phyloP scores from a whole-genome alignment of 768 basidiomycete genomes.

The Pisolithus marmoratus region DNA sequence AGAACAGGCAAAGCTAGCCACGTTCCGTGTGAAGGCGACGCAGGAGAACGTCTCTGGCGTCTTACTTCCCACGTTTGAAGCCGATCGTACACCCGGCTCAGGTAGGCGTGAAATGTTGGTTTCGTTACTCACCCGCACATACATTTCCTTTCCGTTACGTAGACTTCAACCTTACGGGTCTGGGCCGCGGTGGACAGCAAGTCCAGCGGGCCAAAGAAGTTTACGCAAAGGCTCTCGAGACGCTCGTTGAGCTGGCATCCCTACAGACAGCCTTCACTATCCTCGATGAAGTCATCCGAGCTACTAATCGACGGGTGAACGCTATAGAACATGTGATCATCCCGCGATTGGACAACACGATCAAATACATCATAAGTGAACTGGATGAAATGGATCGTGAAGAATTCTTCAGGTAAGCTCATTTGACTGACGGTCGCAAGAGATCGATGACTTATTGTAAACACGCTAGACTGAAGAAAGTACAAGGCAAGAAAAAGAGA shows the following conservation, averaged over 20 bases:
- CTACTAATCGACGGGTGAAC: slow-evolving; percentile 98
- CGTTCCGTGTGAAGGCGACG: slow-evolving; percentile 89
- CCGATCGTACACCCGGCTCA: slow-evolving; percentile 77
- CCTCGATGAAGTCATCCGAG: slow-evolving; percentile 96
- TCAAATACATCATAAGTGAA: slow-evolving; percentile 96
- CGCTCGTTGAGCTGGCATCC: slow-evolving; percentile 93
- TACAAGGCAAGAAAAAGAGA: slow-evolving; percentile 95
- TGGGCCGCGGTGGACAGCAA: slow-evolving; percentile 96
- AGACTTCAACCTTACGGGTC: slow-evolving; percentile 97
- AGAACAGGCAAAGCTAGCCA: slow-evolving; percentile 86
- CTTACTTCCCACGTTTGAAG: slow-evolving; percentile 91
- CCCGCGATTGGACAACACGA: slow-evolving; percentile 92
- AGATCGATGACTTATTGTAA: slow-evolving; percentile 1
- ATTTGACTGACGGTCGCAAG: background rate
- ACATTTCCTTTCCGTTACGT: background rate
- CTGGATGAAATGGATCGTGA: slow-evolving; percentile 98
- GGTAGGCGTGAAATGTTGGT: slow-evolving; percentile 40
- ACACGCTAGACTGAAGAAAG: slow-evolving; percentile 77
- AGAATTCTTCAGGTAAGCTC: slow-evolving; percentile 78
- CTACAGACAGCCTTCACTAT: slow-evolving; percentile 98
- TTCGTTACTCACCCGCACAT: slow-evolving; percentile 1
- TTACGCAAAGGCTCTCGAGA: slow-evolving; percentile 96
- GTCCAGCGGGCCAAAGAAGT: slow-evolving; percentile 93
- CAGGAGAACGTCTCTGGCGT: slow-evolving; percentile 99
- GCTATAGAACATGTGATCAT: slow-evolving; percentile 98